phyloP scores from a whole-genome alignment of 164 flowering plant species.

The Stephania yunnanensis region DNA sequence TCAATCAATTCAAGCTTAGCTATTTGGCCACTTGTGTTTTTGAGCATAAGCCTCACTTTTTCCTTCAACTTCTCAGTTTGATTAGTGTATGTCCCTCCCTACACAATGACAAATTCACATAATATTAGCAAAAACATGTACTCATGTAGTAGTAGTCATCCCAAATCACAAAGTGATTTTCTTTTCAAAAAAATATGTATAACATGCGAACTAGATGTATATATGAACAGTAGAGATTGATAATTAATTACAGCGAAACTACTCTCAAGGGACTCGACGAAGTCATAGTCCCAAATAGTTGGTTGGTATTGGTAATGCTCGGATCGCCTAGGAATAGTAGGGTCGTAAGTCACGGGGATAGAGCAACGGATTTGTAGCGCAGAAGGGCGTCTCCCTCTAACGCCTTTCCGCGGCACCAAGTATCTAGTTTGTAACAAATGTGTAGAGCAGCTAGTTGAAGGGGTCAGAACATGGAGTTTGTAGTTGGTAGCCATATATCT shows the following conservation, averaged over 20 bases:
- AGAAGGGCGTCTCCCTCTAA: not conserved
- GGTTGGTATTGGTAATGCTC: conserved; percentile 17
- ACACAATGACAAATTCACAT: not conserved
- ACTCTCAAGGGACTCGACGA: conserved; percentile 16
- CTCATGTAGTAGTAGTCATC: no score
- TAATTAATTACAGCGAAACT: conserved; percentile 9
- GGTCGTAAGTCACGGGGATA: conserved; percentile 8
- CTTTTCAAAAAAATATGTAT: no score
- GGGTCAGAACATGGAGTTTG: not conserved
- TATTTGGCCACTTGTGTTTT: conserved; percentile 4
- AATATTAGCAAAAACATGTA: not conserved
- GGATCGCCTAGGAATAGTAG: conserved; percentile 9
- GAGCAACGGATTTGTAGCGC: conserved; percentile 2
- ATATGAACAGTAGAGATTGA: not conserved
- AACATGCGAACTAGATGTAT: not conserved
- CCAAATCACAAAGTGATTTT: not conserved
- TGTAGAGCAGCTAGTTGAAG: not conserved
- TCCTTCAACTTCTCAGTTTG: conserved; percentile 10
- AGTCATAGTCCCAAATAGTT: conserved; percentile 22
- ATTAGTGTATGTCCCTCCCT: conserved; percentile 8
- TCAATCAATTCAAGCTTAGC: conserved; percentile 23
- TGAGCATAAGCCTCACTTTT: conserved; percentile 12
- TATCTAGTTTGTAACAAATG: not conserved
- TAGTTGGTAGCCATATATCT: not conserved
- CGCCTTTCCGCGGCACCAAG: not conserved